Evolutionary conservation across 1,284 basidiomycete species (phyloP), one percentile per base, ranked within the genome.

Genomic region (Trichosporon faecale): DNA sequence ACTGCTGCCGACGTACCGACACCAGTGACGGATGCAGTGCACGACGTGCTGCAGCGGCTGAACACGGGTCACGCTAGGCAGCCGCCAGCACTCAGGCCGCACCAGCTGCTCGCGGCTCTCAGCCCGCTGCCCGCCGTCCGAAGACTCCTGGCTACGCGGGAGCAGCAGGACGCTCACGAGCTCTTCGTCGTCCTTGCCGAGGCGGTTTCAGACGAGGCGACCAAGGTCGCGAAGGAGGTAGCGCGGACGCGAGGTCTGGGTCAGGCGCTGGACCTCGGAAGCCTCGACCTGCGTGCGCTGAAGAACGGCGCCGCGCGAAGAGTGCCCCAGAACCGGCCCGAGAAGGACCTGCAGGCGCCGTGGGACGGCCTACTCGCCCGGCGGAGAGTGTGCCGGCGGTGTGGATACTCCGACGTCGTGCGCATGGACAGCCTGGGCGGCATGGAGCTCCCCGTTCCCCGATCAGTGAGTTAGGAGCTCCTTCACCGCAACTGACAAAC

Each of bases 91-190:
- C 86, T 93, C 18, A 88, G 91, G 0, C 92, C 93, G 0, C 79
- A 88, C 57, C 86, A 87, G 25, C 89, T 94, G 71, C 91, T 94
- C 57, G 82, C 87, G 14, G 91, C 90, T 0, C 87, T 94, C 67
- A 87, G 88, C 18, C 81, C 86, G 40, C 85, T 88, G 64, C 86
- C 88, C 55, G 83, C 86, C 49, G 86, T 87, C 71, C 88, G 87
- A n/a, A 76, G 90, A 0, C 86, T 95, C 6, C 90, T 96, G 77
- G 88, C 88, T 70, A 93, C 92, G 1, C 88, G 92, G 16, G 92
- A 95, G 78, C 94, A 97, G 80, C 94, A 97, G 84, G 94, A 97
- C 81, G 94, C 94, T 2, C 95, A 97, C 77, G 95, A 97, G 79
- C 86, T 97, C n/a, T 96, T 95, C 83, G 90, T 95, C 75, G 89